A percentile compares a stretch with the other conserved stretches of the same genome.
These are phyloP conservation scores for Diaporthe sp. DNA, from an alignment of 2,329 filamentous ascomycete species.

Conservation along the genomic window DNA sequence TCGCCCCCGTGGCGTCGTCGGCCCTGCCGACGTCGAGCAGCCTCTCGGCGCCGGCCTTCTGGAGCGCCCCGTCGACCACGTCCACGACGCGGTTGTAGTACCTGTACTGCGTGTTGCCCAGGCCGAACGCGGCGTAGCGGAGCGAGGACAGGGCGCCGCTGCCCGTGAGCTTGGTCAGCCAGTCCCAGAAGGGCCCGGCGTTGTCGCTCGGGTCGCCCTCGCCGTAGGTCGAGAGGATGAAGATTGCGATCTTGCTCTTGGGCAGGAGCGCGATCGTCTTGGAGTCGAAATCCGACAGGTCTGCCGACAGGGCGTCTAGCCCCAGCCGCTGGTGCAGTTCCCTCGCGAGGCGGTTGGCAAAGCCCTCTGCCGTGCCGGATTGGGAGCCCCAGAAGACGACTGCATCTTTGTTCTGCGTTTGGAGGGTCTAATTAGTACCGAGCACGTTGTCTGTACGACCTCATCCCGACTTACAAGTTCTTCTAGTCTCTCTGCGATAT, in stretches of 20 bases:
- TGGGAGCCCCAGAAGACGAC: slow-evolving; percentile 65
- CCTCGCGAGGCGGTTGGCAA: slow-evolving; percentile 56
- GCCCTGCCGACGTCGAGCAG: slow-evolving; percentile 49
- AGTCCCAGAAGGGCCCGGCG: slow-evolving; percentile 49
- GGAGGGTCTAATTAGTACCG: not conserved
- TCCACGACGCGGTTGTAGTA: slow-evolving; percentile 55
- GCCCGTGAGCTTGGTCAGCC: slow-evolving; percentile 41
- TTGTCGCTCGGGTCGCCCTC: slow-evolving; percentile 60
- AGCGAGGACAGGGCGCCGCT: not conserved
- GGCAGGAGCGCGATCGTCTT: slow-evolving; percentile 52
- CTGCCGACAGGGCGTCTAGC: slow-evolving; percentile 56
- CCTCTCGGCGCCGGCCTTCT: slow-evolving; percentile 47
- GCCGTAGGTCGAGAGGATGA: slow-evolving; percentile 56
- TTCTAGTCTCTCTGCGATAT: slow-evolving; percentile 40
- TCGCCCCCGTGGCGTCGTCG: slow-evolving; percentile 51
- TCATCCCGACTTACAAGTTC: slow-evolving; percentile 46
- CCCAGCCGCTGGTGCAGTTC: slow-evolving; percentile 57
- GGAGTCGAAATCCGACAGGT: slow-evolving; percentile 62
- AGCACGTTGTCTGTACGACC: accelerated
- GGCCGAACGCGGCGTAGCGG: slow-evolving; percentile 48
- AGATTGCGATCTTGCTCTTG: slow-evolving; percentile 49
- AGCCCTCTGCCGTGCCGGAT: slow-evolving; percentile 60
- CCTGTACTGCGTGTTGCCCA: slow-evolving; percentile 57
- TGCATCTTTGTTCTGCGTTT: slow-evolving; percentile 24
- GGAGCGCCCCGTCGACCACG: slow-evolving; percentile 46